phyloP scores from a whole-genome alignment of 768 basidiomycete genomes.

The Lactarius hatsudake region DNA sequence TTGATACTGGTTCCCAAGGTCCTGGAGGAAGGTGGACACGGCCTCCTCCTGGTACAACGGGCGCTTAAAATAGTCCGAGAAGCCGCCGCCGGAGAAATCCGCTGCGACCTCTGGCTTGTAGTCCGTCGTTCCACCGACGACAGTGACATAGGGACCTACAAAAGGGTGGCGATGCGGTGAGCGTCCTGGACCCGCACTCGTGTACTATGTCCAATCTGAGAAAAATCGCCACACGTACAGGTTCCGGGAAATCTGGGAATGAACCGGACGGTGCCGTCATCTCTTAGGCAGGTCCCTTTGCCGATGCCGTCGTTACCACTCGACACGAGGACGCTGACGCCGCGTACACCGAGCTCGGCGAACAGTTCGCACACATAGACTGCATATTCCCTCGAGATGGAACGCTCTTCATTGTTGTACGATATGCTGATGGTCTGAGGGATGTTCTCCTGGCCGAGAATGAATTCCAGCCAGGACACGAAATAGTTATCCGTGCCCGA shows the following conservation, averaged over 20 bases:
- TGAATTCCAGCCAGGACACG: not conserved
- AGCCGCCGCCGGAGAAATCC: not conserved
- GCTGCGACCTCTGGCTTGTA: not conserved
- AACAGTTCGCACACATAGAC: not conserved
- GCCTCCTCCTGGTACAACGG: fast-evolving
- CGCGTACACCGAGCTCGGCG: not conserved
- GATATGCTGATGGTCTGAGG: no score
- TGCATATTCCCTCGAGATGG: no score
- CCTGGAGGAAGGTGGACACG: not conserved
- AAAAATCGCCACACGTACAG: not conserved
- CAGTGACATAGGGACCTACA: not conserved
- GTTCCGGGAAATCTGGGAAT: not conserved
- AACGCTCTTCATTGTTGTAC: no score
- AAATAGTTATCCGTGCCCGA: no score
- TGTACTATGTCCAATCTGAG: not conserved
- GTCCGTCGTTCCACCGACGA: not conserved
- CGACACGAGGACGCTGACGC: not conserved
- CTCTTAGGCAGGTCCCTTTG: not conserved
- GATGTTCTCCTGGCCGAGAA: no score
- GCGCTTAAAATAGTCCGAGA: not conserved
- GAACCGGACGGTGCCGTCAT: not conserved
- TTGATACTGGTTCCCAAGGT: not conserved
- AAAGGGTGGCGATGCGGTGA: not conserved
- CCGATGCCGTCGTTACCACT: not conserved
- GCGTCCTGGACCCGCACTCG: not conserved